Percentiles rank a stretch among this genome's conserved stretches.
Evolutionary conservation across 2,329 filamentous ascomycete species (phyloP).

Genomic region (Colletotrichum musicola): DNA sequence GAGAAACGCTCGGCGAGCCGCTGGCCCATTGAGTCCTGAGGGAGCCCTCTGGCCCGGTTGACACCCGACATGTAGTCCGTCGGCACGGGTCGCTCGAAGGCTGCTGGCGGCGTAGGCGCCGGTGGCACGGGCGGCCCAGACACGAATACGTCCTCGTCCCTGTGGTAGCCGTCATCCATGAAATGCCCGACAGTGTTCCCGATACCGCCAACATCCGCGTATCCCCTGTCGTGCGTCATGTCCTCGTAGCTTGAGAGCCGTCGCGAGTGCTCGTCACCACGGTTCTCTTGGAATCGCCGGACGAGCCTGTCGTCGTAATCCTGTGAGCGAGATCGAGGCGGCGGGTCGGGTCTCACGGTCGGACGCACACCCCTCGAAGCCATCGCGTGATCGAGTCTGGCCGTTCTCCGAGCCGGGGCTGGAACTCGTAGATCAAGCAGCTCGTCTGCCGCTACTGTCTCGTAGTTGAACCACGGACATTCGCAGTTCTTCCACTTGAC

Average conservation of each 20-base stretch:
- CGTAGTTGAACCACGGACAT: constrained; percentile 83
- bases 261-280: constrained; percentile 57
- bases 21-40: constrained; percentile 60
- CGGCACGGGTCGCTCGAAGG: constrained; percentile 52
- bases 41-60: constrained; percentile 57
- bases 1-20: constrained; percentile 65
- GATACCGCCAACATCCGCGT: constrained; percentile 55
- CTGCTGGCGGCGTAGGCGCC: constrained; percentile 45
- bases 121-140: constrained; percentile 45
- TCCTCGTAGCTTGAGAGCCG: constrained; percentile 52
- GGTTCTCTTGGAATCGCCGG: constrained; percentile 60
- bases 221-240: constrained; percentile 50
- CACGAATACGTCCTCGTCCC: constrained; percentile 49
- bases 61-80: constrained; percentile 59
- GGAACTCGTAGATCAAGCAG: constrained; percentile 66
- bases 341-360: constrained; percentile 31
- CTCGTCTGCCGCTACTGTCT: constrained; percentile 65
- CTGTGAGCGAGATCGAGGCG: constrained; percentile 41
- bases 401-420: constrained; percentile 46
- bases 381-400: constrained; percentile 18
- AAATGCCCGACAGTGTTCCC: constrained; percentile 69
- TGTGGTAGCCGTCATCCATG: constrained; percentile 71
- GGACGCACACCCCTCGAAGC: constrained; percentile 37
- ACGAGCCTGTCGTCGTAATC: constrained; percentile 61
- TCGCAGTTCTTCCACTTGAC: constrained; percentile 85